Evolutionary conservation across 192 early-diverging fungal species (phyloP).

Genomic region (Coemansia brasiliensis): DNA sequence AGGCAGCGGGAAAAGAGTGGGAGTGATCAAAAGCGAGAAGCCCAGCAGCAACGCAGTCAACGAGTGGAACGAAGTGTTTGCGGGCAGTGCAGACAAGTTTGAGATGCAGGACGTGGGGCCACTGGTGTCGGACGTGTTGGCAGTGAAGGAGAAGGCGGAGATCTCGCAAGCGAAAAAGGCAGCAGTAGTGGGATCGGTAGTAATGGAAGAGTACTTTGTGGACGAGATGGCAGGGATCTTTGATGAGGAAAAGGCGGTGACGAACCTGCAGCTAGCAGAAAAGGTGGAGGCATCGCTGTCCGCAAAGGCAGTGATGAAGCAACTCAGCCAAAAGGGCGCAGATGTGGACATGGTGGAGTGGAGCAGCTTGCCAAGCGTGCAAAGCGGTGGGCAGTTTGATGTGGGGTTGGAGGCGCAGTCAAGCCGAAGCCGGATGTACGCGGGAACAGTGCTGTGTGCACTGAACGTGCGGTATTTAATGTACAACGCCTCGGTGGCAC

Average conservation of each 20-base stretch:
- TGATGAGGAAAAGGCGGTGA: constrained; percentile 84
- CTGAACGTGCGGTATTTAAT: constrained; percentile 91
- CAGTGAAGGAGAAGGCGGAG: constrained; percentile 91
- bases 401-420: constrained; percentile 78
- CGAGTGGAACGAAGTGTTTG: constrained; percentile 75
- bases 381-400: constrained; percentile 93
- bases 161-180: constrained; percentile 72
- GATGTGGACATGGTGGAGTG: constrained; percentile 77
- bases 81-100: constrained; percentile 51
- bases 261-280: constrained; percentile 79
- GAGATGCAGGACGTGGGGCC: constrained; percentile 72
- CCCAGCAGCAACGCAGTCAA: constrained; percentile 70
- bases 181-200: constrained; percentile 64
- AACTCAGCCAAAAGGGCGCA: constrained; percentile 69
- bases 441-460: constrained; percentile 89
- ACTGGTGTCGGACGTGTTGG: constrained; percentile 70
- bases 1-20: constrained; percentile 52
- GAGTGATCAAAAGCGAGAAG: constrained; percentile 78
- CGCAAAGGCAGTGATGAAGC: constrained; percentile 67
- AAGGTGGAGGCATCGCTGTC: constrained; percentile 67
- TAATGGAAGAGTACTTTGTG: constrained; percentile 88
- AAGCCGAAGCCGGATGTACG: constrained; percentile 71
- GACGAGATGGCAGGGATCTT: constrained; percentile 82
- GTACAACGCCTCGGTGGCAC: constrained; percentile 91
- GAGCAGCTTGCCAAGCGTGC: constrained; percentile 92